A percentile compares a stretch with the other conserved stretches of the same genome.
phyloP scores from a whole-genome alignment of 495 filamentous ascomycete genomes.

The Trichodelitschia bisporula region DNA sequence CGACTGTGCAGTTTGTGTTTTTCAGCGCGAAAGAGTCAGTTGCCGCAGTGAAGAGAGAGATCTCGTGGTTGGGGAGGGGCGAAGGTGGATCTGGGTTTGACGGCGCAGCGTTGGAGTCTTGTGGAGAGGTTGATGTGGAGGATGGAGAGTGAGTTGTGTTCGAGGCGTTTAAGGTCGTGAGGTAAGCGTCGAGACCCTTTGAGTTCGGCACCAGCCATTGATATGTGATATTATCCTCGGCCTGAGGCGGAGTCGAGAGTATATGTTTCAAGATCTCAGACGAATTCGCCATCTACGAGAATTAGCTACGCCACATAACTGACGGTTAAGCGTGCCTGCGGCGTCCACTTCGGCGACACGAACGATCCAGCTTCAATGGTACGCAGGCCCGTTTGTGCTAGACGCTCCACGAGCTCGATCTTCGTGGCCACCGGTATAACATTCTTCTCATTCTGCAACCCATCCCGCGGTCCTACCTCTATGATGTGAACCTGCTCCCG shows the following conservation, averaged over 20 bases:
- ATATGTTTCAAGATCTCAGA: conserved; percentile 56
- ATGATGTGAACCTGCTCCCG: conserved; percentile 43
- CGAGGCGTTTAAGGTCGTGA: conserved; percentile 17
- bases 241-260: conserved; percentile 29
- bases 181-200: conserved; percentile 46
- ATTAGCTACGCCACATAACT: no score
- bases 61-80: conserved; percentile 26
- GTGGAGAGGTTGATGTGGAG: conserved; percentile 18
- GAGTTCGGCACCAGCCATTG: conserved; percentile 85
- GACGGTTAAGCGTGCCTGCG: conserved; percentile 65
- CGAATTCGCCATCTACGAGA: conserved; percentile 82
- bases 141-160: conserved; percentile 17
- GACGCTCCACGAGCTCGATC: conserved; percentile 51
- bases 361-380: conserved; percentile 92
- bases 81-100: conserved; percentile 10
- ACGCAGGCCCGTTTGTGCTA: conserved; percentile 64
- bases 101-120: conserved; percentile 20
- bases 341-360: conserved; percentile 93
- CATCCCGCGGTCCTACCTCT: conserved; percentile 86
- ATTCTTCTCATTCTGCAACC: conserved; percentile 86
- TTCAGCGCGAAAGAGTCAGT: conserved; percentile 77
- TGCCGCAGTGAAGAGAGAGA: conserved; percentile 81
- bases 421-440: conserved; percentile 61
- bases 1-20: conserved; percentile 80
- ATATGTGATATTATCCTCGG: conserved; percentile 49